phyloP scores from a whole-genome alignment of 202 grass and related monocot species.

The Schoenoplectus triqueter region DNA sequence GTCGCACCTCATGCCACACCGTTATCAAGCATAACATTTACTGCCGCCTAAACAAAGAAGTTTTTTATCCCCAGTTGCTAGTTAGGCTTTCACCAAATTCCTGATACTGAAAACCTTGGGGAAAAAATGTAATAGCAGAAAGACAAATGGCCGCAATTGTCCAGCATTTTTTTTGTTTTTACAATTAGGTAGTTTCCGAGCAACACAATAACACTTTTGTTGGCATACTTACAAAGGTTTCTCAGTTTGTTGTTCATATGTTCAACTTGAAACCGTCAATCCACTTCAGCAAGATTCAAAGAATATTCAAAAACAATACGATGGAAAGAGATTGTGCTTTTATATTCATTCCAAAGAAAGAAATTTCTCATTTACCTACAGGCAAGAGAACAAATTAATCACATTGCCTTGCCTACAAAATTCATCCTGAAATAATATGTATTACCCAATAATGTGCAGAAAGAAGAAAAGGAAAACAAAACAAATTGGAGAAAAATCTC shows the following conservation, averaged over 20 bases:
- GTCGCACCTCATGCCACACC: no score
- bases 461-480: conserved; percentile 10
- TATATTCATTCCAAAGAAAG: conserved; percentile 16
- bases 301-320: neutral
- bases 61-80: neutral
- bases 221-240: neutral
- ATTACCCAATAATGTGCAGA: neutral
- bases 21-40: no score
- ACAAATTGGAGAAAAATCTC: conserved; percentile 12
- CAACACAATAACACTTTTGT: neutral
- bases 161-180: neutral
- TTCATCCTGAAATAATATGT: conserved; percentile 20
- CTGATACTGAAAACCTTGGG: neutral
- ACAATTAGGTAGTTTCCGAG: neutral
- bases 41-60: neutral
- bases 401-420: conserved; percentile 23
- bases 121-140: neutral
- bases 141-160: neutral
- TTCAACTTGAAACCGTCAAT: neutral
- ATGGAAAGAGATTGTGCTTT: neutral
- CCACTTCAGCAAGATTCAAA: neutral
- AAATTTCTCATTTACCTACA: conserved; percentile 25
- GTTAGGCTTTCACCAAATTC: neutral
- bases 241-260: neutral
- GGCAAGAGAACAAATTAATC: conserved; percentile 29